Base-by-base conservation (phyloP, 2,329 filamentous ascomycete species). In the Pseudogymnoascus sp. region DNA sequence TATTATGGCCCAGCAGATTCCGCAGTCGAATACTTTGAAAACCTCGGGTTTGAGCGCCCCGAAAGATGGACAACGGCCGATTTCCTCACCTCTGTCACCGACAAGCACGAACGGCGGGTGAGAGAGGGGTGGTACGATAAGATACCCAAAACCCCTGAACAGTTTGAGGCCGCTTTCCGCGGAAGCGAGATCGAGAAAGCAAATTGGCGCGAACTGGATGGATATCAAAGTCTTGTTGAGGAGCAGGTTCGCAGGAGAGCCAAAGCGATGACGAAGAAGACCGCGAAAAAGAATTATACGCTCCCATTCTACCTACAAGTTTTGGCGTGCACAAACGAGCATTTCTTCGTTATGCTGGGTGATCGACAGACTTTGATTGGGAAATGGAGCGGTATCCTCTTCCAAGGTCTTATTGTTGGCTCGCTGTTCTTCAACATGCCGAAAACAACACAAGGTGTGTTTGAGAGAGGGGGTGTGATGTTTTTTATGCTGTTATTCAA, bases 31-130 rank as follows among this genome's bases (percentile, higher is more conserved):
- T 89, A 89, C 71, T 90, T 90, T 68, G 76, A 84, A 62, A 78
- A 85, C 59, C 78, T 89, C 11, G 87, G 87, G 8, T 89, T 86
- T 71, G 72, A 83, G 63, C 83, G 77, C 11, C 78, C 78, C 1
- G 75, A 78, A 0, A 72, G 79, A 9, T 78, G 88, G 70, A 93
- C 89, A 0, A 92, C 89, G 0, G 85, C 89, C 1, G 90, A 93
- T 71, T 93, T 92, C 75, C 74, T 93, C 49, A 92, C 89, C 0
- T 87, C 88, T 0, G 80, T 91, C 14, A 91, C 88, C 1, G 90
- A 93, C 71, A 83, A 87, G 1, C 83, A 82, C 8, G 89, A 91
- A 69, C 82, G 91, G 37, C 80, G 82, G 14, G 87, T 92, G 71
- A 83, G 87, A 18, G 74, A 79, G 6, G 82, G 82, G n/a, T 80